phyloP scores from a whole-genome alignment of 2,329 filamentous ascomycete genomes.

The Neofusicoccum kwambonambiense region DNA sequence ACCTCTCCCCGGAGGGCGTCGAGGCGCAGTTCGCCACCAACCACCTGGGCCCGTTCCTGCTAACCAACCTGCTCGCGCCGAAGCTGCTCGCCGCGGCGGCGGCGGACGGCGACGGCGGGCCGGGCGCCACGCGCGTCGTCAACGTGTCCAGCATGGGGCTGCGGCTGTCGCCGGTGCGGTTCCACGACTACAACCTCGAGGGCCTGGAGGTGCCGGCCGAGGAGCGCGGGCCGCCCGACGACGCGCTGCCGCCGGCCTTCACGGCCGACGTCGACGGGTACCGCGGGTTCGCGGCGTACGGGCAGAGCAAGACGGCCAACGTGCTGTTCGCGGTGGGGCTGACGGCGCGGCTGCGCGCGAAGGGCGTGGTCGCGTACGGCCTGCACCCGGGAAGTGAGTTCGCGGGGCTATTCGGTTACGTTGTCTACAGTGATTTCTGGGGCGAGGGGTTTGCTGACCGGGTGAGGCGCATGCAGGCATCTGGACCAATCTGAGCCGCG shows the following conservation, averaged over 20 bases:
- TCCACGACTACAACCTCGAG: slow-evolving; percentile 24
- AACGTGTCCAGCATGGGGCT: slow-evolving; percentile 28
- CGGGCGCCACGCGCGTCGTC: slow-evolving; percentile 27
- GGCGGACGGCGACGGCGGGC: background rate
- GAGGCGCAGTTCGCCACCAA: slow-evolving; percentile 49
- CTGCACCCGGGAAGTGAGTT: slow-evolving; percentile 30
- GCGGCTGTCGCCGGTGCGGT: slow-evolving; percentile 20
- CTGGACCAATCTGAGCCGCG: slow-evolving; percentile 10
- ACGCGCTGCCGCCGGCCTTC: background rate
- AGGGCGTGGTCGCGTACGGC: slow-evolving; percentile 28
- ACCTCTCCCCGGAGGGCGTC: slow-evolving; percentile 41
- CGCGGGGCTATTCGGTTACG: background rate
- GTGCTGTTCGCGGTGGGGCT: slow-evolving; percentile 29
- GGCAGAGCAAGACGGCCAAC: slow-evolving; percentile 28
- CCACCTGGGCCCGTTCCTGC: slow-evolving; percentile 45
- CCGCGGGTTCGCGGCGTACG: slow-evolving; percentile 22
- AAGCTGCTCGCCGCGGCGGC: slow-evolving; percentile 37
- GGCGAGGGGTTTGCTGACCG: background rate
- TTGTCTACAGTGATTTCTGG: too few species aligned
- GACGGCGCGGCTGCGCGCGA: slow-evolving; percentile 25
- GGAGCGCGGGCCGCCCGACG: background rate
- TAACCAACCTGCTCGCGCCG: slow-evolving; percentile 46
- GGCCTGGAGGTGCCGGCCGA: background rate
- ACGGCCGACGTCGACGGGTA: slow-evolving; percentile 15
- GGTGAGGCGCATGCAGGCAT: background rate